phyloP scores from a whole-genome alignment of 306 rosid species.

The Quercus gilva region DNA sequence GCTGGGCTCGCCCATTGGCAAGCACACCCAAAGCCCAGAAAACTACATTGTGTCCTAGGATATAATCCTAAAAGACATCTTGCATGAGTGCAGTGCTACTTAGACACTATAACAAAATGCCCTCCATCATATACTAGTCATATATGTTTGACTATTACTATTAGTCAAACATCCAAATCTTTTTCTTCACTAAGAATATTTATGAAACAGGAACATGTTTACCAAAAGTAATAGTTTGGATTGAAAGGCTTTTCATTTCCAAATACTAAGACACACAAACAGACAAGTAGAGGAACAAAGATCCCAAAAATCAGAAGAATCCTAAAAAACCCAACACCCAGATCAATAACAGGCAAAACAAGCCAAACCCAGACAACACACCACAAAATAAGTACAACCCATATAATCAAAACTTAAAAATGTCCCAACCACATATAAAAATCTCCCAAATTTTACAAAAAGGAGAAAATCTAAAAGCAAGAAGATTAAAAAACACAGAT shows the following conservation, averaged over 20 bases:
- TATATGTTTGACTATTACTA: not conserved
- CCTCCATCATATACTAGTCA: not conserved
- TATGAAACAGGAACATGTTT: not conserved
- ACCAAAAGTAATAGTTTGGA: not conserved
- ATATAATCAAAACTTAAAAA: conserved; percentile 10
- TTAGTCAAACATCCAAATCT: conserved; percentile 35
- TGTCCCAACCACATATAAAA: not conserved
- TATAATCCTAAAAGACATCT: not conserved
- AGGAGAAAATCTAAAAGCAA: conserved; percentile 1
- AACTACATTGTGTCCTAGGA: not conserved
- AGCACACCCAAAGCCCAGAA: not conserved
- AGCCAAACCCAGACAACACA: conserved; percentile 35
- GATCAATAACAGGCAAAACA: conserved; percentile 22
- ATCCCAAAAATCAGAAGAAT: conserved; percentile 32
- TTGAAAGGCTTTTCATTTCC: not conserved
- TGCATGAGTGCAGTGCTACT: not conserved
- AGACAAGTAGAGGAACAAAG: conserved; percentile 16
- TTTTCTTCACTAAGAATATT: conserved; percentile 17
- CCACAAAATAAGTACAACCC: conserved; percentile 19
- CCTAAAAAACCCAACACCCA: conserved; percentile 24
- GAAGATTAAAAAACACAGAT: not conserved
- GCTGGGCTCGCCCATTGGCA: not conserved
- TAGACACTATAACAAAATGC: conserved; percentile 9
- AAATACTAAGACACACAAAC: not conserved
- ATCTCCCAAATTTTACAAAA: conserved; percentile 23